Evolutionary conservation across 345 rosid species (phyloP).

Genomic region (Psidium friedrichsthalianum): DNA sequence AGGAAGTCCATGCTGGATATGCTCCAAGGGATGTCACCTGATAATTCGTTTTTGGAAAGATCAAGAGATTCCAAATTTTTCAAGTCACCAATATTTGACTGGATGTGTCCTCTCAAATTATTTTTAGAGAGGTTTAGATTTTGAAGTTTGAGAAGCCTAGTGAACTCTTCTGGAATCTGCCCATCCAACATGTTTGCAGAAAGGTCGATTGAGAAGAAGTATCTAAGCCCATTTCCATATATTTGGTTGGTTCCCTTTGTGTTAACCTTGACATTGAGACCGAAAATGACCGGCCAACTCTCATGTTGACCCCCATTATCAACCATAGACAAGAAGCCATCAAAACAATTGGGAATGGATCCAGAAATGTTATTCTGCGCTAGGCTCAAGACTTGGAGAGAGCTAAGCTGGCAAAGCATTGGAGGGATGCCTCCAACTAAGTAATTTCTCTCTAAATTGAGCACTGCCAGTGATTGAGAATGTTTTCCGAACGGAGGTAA

Average conservation of each 20-base stretch:
- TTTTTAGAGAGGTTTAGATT: too few relatives aligned
- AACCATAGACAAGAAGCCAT: too few relatives aligned
- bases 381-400: neutral
- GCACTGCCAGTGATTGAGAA: accelerated
- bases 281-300: too few relatives aligned
- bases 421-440: neutral
- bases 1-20: neutral
- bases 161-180: too few relatives aligned
- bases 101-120: too few relatives aligned
- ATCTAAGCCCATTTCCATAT: too few relatives aligned
- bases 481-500: neutral
- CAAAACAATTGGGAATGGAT: neutral
- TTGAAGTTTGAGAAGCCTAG: too few relatives aligned
- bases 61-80: neutral
- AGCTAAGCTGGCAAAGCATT: neutral
- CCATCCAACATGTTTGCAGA: too few relatives aligned
- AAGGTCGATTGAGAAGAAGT: too few relatives aligned
- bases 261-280: too few relatives aligned
- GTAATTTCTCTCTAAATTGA: neutral
- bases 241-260: too few relatives aligned
- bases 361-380: neutral
- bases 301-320: neutral
- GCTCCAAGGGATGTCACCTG: neutral
- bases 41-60: neutral
- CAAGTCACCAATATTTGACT: neutral